These are phyloP conservation scores for Coniochaeta hoffmannii DNA, from an alignment of 2,329 filamentous ascomycete species.

Conservation along the genomic window DNA sequence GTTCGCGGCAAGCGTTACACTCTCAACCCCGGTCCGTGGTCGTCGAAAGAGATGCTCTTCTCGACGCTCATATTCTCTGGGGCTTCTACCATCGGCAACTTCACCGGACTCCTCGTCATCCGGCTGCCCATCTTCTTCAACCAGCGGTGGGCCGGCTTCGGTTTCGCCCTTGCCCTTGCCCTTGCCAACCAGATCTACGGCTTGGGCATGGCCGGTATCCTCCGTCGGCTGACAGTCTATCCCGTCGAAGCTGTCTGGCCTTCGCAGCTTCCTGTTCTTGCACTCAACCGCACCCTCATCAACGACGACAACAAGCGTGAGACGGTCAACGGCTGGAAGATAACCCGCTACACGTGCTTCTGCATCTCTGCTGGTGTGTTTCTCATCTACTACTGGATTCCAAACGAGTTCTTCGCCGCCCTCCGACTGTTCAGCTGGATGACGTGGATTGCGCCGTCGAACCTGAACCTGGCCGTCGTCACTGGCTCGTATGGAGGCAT, in stretches of 20 bases:
- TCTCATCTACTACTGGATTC: conserved; percentile 41
- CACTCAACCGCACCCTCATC: conserved; percentile 25
- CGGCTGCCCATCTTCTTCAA: conserved; percentile 31
- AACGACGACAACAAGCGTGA: conserved; percentile 24
- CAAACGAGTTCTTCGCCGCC: conserved; percentile 35
- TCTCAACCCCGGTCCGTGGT: conserved; percentile 34
- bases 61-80: conserved; percentile 31
- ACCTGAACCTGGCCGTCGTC: conserved; percentile 32
- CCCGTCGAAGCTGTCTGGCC: conserved; percentile 34
- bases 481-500: conserved; percentile 33
- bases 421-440: conserved; percentile 40
- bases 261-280: conserved; percentile 27
- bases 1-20: conserved; percentile 29
- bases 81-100: conserved; percentile 25
- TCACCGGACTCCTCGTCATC: conserved; percentile 27
- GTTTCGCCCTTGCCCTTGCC: conserved; percentile 31
- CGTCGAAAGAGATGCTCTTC: conserved; percentile 35
- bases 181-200: conserved; percentile 33
- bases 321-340: conserved; percentile 33
- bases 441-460: conserved; percentile 40
- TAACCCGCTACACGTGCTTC: conserved; percentile 37
- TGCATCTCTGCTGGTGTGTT: conserved; percentile 28
- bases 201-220: conserved; percentile 33
- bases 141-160: conserved; percentile 29
- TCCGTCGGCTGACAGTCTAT: conserved; percentile 29